Evolutionary conservation across 2,329 filamentous ascomycete genomes (phyloP).

Genomic region (Aspergillus sp.): DNA sequence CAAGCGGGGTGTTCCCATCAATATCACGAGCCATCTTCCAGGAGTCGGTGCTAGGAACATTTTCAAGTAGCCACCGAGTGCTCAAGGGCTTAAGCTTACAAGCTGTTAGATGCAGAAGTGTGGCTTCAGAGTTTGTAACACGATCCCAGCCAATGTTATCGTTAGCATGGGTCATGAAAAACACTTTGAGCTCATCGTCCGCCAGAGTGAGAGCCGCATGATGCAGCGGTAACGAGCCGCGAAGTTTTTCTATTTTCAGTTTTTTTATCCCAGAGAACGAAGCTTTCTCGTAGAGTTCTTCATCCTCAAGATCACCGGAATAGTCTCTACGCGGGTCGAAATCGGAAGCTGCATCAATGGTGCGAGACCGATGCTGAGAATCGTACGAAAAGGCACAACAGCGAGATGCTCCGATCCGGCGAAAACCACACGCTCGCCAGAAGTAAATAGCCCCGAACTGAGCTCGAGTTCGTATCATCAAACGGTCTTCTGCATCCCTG

Average conservation of each 20-base stretch:
- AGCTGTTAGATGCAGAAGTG: conserved; percentile 29
- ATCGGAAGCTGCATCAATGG: conserved; percentile 14
- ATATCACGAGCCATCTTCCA: conserved; percentile 18
- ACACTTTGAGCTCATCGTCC: conserved; percentile 16
- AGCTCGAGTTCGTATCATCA: conserved; percentile 5
- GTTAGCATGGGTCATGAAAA: conserved; percentile 12
- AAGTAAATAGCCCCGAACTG: conserved; percentile 12
- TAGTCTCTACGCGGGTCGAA: conserved; percentile 13
- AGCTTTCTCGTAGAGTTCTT: conserved; percentile 11
- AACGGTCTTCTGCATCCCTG: conserved; percentile 18
- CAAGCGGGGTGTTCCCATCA: neutral
- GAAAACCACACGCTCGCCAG: conserved; percentile 27
- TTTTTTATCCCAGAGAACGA: conserved; percentile 1
- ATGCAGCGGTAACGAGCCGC: conserved; percentile 14
- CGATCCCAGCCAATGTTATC: conserved; percentile 16
- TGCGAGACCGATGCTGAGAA: conserved; percentile 16
- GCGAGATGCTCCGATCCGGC: conserved; percentile 17
- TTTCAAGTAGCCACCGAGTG: conserved; percentile 29
- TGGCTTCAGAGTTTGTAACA: conserved; percentile 22
- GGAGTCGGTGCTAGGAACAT: conserved; percentile 12
- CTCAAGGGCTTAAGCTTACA: conserved; percentile 22
- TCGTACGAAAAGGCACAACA: conserved; percentile 22
- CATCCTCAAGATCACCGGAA: conserved; percentile 15
- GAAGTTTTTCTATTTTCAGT: conserved; percentile 16
- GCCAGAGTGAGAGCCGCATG: conserved; percentile 16